phyloP scores from a whole-genome alignment of 2,329 filamentous ascomycete genomes.

The Cytospora piceicola region DNA sequence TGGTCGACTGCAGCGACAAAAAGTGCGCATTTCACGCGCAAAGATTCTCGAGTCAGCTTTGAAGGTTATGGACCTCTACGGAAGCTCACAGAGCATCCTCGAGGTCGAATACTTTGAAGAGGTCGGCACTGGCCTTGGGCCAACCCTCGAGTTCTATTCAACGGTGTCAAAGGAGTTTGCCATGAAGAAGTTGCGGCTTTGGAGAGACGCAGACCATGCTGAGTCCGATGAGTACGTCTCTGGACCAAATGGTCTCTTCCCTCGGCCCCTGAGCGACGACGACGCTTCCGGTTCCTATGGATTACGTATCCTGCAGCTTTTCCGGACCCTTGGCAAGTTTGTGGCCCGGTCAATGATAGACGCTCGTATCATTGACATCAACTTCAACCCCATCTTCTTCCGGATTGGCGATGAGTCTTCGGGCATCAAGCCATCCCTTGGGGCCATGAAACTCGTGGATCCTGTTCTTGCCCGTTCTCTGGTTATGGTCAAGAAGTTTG shows the following conservation, averaged over 20 bases:
- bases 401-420: constrained; percentile 76
- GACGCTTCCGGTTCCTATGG: constrained; percentile 76
- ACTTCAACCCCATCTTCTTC: constrained; percentile 98
- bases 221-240: constrained; percentile 81
- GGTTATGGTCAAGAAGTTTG: constrained; percentile 85
- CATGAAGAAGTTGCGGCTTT: constrained; percentile 95
- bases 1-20: constrained; percentile 89
- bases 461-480: constrained; percentile 83
- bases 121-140: constrained; percentile 92
- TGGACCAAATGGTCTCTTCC: constrained; percentile 84
- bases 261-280: constrained; percentile 82
- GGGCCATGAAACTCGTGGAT: constrained; percentile 88
- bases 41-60: constrained; percentile 95
- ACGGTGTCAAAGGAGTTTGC: constrained; percentile 96
- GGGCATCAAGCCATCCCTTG: constrained; percentile 78
- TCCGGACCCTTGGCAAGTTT: constrained; percentile 94
- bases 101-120: constrained; percentile 99
- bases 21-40: constrained; percentile 94
- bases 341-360: constrained; percentile 98
- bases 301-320: constrained; percentile 85
- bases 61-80: constrained; percentile 99
- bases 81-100: constrained; percentile 91
- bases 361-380: constrained; percentile 95
- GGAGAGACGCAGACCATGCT: constrained; percentile 85
- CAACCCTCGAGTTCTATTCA: constrained; percentile 96